phyloP scores from a whole-genome alignment of 306 rosid genomes.

The Corylus heterophylla region DNA sequence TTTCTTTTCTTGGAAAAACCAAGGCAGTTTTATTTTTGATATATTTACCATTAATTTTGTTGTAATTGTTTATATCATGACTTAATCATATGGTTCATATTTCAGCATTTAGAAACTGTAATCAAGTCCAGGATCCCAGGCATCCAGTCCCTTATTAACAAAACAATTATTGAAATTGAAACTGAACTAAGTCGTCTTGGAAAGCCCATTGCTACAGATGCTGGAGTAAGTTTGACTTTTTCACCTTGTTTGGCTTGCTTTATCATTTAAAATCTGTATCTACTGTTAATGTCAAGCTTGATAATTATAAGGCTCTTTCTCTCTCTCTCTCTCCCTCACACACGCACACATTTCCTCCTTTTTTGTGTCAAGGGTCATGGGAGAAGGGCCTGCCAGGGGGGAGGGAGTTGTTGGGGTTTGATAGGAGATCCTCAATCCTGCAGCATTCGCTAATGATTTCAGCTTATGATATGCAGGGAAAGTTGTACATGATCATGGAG shows the following conservation, averaged over 20 bases:
- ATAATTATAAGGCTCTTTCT: neutral
- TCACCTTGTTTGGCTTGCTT: neutral
- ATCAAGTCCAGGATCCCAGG: slow-evolving; percentile 95
- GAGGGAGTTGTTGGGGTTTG: too few species aligned
- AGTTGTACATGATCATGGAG: slow-evolving; percentile 88
- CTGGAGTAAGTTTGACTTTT: slow-evolving; percentile 68
- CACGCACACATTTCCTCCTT: neutral
- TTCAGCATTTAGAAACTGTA: slow-evolving; percentile 94
- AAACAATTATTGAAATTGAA: slow-evolving; percentile 81
- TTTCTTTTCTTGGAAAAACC: slow-evolving; percentile 4
- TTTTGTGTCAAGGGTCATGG: neutral
- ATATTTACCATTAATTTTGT: neutral
- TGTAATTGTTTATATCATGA: slow-evolving; percentile 6
- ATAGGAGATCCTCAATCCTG: slow-evolving; percentile 1
- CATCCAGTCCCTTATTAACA: slow-evolving; percentile 86
- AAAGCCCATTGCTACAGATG: slow-evolving; percentile 83
- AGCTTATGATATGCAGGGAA: slow-evolving; percentile 63
- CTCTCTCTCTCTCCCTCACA: neutral
- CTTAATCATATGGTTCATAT: slow-evolving; percentile 26
- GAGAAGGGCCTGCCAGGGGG: slow-evolving; percentile 7
- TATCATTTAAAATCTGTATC: neutral
- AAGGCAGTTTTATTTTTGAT: neutral
- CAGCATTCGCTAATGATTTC: slow-evolving; percentile 22
- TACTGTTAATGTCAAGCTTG: slow-evolving; percentile 14
- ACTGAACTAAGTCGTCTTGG: slow-evolving; percentile 89